Evolutionary conservation across 371 early-diverging fungal genomes (phyloP).

Genomic region (Mortierella polycephala): DNA sequence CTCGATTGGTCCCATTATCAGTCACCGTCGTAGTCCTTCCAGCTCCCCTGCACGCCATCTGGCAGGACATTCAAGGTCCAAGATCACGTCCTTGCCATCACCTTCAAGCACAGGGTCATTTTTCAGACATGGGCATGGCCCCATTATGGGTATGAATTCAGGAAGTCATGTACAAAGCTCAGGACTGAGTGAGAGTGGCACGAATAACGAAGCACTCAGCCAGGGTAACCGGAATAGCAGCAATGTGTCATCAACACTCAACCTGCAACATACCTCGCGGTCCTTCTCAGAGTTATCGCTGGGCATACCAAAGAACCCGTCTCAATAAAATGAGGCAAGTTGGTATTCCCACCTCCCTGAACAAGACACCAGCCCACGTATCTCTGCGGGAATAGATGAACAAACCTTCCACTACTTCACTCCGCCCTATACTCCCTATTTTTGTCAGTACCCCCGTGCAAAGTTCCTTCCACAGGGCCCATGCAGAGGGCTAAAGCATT

Average conservation of each 20-base stretch:
- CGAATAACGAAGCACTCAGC: conserved; percentile 1
- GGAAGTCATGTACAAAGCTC: neutral
- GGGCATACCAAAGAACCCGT: conserved; percentile 27
- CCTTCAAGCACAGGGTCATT: conserved; percentile 40
- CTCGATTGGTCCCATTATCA: conserved; percentile 43
- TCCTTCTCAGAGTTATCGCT: conserved; percentile 51
- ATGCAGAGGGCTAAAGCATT: too few species aligned
- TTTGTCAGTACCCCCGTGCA: too few species aligned
- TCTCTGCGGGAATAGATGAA: neutral
- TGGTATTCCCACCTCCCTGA: conserved; percentile 9
- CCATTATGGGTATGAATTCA: neutral
- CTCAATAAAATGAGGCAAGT: conserved; percentile 9
- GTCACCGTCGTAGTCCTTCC: conserved; percentile 46
- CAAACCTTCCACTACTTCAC: too few species aligned
- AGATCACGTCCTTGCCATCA: conserved; percentile 32
- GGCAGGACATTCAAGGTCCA: conserved; percentile 31
- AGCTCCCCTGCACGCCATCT: conserved; percentile 49
- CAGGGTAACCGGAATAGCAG: neutral
- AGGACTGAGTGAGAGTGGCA: neutral
- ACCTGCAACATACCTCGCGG: conserved; percentile 47
- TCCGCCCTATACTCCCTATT: too few species aligned
- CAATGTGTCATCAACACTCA: conserved; percentile 17
- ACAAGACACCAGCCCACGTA: neutral
- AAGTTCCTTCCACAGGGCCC: too few species aligned
- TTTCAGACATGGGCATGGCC: conserved; percentile 19